Base-by-base conservation (phyloP, 805 yeast genomes). In the Yarrowia yakushimensis region DNA sequence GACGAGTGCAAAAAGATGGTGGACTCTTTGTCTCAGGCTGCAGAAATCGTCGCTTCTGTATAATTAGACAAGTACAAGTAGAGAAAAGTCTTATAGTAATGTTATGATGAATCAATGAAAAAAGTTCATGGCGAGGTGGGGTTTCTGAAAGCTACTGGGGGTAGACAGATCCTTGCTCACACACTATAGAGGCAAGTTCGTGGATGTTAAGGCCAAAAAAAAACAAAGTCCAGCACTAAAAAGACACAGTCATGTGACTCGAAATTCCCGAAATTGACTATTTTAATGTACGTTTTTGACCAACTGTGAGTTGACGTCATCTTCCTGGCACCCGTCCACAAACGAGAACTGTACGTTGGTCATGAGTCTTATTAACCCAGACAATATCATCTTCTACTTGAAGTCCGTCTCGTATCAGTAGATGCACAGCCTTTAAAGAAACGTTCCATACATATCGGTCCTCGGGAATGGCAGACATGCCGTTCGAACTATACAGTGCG, bases 1-100 rank as follows among this genome's bases (percentile, higher is more conserved):
- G 88, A 87, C 73, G 97, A 93, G 76, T 90, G 97, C 73, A 76
- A 84, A 73, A 90, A 89, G 81, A 93, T 93, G 96, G 97, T 94
- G 63, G 96, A 90, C 69, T 96, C 91, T 57, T 81, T 93, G 74
- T 82, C 79, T 68, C 85, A 92, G 73, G 99, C 98, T 30, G 85
- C 89, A 70, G 92, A 85, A 71, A 94, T 94, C 75, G 98, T 52
- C 43, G 59, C 59, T 52, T 52, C 59, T 34, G 59, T 52, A 31
- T 48, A 48, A 20, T 45, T 45, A 45, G 94, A 30, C 50, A 45
- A 45, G 31, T 42, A 42, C 31, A 25, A 25, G 36, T 43, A 43
- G 50, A 43, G 45, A 41, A 43, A 43, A 25, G 48, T 27, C 48
- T 43, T 43, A 23, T 23, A 41, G 45, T 41, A 43, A 43, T 43